Evolutionary conservation across 257 asterid genomes (phyloP).

Genomic region (Solanum ossicruentum): DNA sequence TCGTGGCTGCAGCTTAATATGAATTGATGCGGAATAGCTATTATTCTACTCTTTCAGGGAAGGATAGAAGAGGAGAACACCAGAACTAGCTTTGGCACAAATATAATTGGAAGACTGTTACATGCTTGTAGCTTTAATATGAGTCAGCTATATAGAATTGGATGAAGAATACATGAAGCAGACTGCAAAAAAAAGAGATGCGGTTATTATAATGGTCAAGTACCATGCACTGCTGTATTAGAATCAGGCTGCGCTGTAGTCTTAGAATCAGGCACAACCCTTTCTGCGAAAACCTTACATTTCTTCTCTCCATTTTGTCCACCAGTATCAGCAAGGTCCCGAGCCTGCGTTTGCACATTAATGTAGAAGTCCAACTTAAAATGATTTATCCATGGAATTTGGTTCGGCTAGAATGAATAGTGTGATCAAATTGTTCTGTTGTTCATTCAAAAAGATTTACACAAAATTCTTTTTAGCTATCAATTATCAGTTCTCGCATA

Average conservation of each 20-base stretch:
- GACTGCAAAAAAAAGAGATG: neutral
- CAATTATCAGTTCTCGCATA: neutral
- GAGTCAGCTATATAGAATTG: neutral
- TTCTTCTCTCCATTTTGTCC: slow-evolving; percentile 18
- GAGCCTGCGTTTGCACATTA: slow-evolving; percentile 23
- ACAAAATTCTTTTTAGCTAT: neutral
- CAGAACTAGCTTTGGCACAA: neutral
- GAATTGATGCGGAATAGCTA: neutral
- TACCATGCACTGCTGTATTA: neutral
- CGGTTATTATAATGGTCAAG: neutral
- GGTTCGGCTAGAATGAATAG: neutral
- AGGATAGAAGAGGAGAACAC: neutral
- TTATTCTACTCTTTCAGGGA: neutral
- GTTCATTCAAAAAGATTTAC: neutral
- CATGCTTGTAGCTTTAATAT: neutral
- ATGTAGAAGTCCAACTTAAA: neutral
- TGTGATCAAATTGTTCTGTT: neutral
- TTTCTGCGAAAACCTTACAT: slow-evolving; percentile 7
- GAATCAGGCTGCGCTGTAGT: neutral
- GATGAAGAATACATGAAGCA: neutral
- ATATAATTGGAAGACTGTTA: neutral
- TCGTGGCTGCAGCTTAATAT: neutral
- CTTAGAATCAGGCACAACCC: slow-evolving; percentile 4
- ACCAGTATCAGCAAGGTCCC: slow-evolving; percentile 10
- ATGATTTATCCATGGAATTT: neutral